Evolutionary conservation across 2,329 filamentous ascomycete genomes (phyloP).

Genomic region (Rutstroemia sp.): DNA sequence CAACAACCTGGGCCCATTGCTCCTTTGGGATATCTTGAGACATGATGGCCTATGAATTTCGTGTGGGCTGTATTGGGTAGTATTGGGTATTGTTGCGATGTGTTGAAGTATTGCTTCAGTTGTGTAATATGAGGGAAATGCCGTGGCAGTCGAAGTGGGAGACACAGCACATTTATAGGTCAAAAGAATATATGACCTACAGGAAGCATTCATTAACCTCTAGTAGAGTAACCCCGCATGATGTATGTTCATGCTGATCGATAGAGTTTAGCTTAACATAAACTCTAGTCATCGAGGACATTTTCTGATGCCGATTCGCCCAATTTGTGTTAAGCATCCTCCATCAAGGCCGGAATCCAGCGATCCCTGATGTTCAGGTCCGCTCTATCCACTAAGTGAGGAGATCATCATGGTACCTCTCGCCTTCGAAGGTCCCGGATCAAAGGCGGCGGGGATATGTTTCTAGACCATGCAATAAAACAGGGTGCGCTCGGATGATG

Average conservation of each 20-base stretch:
- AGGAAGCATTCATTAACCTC: not conserved
- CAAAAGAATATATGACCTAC: not conserved
- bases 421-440: not conserved
- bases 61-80: not conserved
- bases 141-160: not conserved
- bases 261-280: too few relatives aligned
- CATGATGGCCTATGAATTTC: slow-evolving; percentile 12
- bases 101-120: not conserved
- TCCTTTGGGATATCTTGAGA: slow-evolving; percentile 58
- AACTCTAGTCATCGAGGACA: not conserved
- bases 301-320: not conserved
- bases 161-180: not conserved
- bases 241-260: not conserved
- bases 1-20: slow-evolving; percentile 89
- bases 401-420: not conserved
- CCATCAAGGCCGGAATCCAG: not conserved
- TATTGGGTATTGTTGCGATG: not conserved
- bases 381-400: not conserved
- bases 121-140: not conserved
- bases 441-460: not conserved
- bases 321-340: not conserved
- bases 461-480: not conserved
- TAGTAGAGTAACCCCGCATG: not conserved
- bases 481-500: not conserved
- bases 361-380: not conserved